Conservation (phyloP, 495 filamentous ascomycete genomes). For the Saxispiralis lemnorum region DNA sequence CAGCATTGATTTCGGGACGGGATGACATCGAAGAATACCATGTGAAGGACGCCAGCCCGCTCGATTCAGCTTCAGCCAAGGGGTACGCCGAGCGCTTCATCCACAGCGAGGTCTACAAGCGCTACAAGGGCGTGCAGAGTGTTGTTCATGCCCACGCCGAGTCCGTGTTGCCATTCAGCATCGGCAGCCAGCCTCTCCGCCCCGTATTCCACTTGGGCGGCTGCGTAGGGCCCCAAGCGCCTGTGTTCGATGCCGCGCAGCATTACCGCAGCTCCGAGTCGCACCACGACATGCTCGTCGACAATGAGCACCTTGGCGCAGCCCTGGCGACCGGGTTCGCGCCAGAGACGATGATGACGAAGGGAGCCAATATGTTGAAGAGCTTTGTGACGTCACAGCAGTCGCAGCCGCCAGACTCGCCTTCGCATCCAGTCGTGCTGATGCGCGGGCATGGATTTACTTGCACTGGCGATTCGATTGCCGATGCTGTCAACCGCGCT, state of each 20-base stretch:
- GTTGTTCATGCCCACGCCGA: constrained; percentile 16
- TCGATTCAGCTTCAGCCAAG: constrained; percentile 14
- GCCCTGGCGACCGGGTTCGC: constrained; percentile 25
- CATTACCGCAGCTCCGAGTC: constrained; percentile 18
- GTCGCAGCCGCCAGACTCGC: constrained; percentile 2
- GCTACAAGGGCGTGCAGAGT: constrained; percentile 13
- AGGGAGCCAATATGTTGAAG: constrained; percentile 5
- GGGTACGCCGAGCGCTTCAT: constrained; percentile 23
- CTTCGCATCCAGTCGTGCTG: constrained; percentile 16
- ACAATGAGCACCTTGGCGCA: constrained; percentile 29
- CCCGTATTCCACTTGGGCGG: constrained; percentile 31
- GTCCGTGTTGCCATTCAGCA: constrained; percentile 13
- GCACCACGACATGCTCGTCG: constrained; percentile 24
- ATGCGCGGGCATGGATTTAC: constrained; percentile 26
- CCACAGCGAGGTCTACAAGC: constrained; percentile 20
- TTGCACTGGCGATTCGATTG: constrained; percentile 17
- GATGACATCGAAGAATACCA: constrained; percentile 23
- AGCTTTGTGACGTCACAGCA: constrained; percentile 7
- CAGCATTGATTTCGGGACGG: constrained; percentile 18
- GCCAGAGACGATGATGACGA: neutral
- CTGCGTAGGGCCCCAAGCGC: constrained; percentile 28
- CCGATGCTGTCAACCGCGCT: constrained; percentile 22
- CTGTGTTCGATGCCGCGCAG: constrained; percentile 20
- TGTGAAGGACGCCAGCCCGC: constrained; percentile 19
- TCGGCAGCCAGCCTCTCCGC: constrained; percentile 10